Percentiles rank a stretch among this genome's conserved stretches.
Evolutionary conservation across 345 rosid species (phyloP).

Genomic region (Lepidium didymum): DNA sequence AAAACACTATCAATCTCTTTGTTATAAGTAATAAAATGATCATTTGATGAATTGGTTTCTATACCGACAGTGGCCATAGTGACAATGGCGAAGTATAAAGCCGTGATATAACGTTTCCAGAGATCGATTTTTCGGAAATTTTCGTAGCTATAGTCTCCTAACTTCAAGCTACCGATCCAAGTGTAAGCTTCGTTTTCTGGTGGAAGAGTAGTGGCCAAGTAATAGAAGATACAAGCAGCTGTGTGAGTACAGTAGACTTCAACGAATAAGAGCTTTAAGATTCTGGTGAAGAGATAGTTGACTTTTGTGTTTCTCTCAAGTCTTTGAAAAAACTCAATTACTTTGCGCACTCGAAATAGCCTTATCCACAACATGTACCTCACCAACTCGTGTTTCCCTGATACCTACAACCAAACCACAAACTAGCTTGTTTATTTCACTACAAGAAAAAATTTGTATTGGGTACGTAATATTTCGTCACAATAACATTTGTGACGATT

Average conservation of each 20-base stretch:
- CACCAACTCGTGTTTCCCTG: conserved; percentile 58
- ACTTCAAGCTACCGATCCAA: conserved; percentile 81
- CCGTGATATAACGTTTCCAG: conserved; percentile 77
- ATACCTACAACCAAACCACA: conserved; percentile 28
- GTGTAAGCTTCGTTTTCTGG: conserved; percentile 59
- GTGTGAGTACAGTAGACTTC: conserved; percentile 86
- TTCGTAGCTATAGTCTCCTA: conserved; percentile 74
- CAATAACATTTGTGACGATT: too few relatives aligned
- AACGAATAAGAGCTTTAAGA: conserved; percentile 63
- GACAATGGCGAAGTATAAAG: conserved; percentile 76
- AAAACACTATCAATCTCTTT: not conserved
- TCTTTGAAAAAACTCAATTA: conserved; percentile 40
- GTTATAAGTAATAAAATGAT: not conserved
- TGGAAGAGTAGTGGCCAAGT: conserved; percentile 78
- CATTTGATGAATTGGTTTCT: not conserved
- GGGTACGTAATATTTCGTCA: too few relatives aligned
- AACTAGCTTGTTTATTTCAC: too few relatives aligned
- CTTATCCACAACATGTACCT: conserved; percentile 78
- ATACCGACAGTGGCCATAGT: conserved; percentile 92
- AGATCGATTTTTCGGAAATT: conserved; percentile 64
- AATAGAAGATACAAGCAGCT: conserved; percentile 85
- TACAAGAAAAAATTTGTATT: too few relatives aligned
- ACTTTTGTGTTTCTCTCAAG: conserved; percentile 75
- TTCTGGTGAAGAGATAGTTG: conserved; percentile 66
- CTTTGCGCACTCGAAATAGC: conserved; percentile 58